Percentiles rank a stretch among this genome's conserved stretches.
phyloP scores from a whole-genome alignment of 495 filamentous ascomycete species.

The Cryomyces minteri region DNA sequence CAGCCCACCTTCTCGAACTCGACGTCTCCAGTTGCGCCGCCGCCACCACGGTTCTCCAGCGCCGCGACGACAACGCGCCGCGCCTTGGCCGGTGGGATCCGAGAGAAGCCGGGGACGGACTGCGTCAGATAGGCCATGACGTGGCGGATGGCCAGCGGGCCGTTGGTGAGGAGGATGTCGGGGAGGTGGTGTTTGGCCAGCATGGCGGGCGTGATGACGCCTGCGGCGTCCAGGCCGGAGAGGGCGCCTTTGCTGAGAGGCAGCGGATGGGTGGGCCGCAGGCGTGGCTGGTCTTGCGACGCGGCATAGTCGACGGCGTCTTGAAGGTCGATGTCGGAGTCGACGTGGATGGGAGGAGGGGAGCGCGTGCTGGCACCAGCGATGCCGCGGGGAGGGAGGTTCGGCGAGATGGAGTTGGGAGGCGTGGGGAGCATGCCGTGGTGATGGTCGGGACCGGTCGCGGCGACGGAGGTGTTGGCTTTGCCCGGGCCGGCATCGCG shows the following conservation, averaged over 20 bases:
- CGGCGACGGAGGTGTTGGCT: constrained; percentile 39
- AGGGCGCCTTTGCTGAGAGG: constrained; percentile 23
- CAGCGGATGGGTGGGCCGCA: neutral
- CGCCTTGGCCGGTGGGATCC: constrained; percentile 81
- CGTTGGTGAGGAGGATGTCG: constrained; percentile 73
- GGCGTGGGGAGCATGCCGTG: constrained; percentile 64
- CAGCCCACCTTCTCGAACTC: constrained; percentile 93
- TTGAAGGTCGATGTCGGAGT: constrained; percentile 76
- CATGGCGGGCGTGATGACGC: constrained; percentile 69
- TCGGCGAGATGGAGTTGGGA: constrained; percentile 89
- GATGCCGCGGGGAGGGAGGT: constrained; percentile 64
- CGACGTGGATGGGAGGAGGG: constrained; percentile 44
- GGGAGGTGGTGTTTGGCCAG: constrained; percentile 86
- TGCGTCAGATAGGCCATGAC: constrained; percentile 87
- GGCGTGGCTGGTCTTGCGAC: constrained; percentile 20
- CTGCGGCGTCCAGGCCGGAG: constrained; percentile 47
- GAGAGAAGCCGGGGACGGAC: constrained; percentile 79
- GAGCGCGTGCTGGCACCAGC: constrained; percentile 11
- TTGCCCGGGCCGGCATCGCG: constrained; percentile 24
- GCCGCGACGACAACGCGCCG: constrained; percentile 74
- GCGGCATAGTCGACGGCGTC: constrained; percentile 38
- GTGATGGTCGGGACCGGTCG: constrained; percentile 37
- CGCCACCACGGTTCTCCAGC: constrained; percentile 54
- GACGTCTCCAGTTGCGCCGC: constrained; percentile 51
- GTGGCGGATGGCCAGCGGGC: constrained; percentile 83